A percentile compares a stretch with the other conserved stretches of the same genome.
phyloP scores from a whole-genome alignment of 2,329 filamentous ascomycete genomes.

The Paecilomyces sp. region DNA sequence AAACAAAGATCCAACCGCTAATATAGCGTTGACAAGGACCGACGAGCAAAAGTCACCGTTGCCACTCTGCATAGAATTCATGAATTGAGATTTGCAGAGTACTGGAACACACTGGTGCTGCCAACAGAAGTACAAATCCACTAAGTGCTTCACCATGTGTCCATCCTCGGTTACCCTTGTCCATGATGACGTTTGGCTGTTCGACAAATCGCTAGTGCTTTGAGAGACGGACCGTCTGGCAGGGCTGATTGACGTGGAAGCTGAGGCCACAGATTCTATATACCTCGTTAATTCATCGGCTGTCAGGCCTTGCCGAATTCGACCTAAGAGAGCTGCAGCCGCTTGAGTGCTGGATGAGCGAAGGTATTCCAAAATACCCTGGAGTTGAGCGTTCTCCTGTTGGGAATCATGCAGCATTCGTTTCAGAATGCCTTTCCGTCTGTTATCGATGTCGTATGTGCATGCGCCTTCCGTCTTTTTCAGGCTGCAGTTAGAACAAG shows the following conservation, averaged over 20 bases:
- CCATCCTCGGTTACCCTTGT: not conserved
- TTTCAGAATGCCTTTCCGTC: conserved; percentile 1
- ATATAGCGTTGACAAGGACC: not conserved
- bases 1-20: not conserved
- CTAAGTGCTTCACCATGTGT: not conserved
- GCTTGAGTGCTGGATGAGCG: not conserved
- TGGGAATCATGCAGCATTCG: not conserved
- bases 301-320: not conserved
- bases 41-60: not conserved
- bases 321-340: not conserved
- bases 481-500: not conserved
- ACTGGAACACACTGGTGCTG: not conserved
- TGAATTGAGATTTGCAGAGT: not conserved
- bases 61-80: not conserved
- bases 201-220: not conserved
- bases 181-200: not conserved
- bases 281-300: not conserved
- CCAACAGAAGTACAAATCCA: not conserved
- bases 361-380: not conserved
- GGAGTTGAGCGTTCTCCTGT: not conserved
- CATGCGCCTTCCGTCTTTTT: not conserved
- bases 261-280: not conserved
- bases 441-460: conserved; percentile 1
- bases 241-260: not conserved
- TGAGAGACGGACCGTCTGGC: not conserved